Conservation (phyloP, 768 basidiomycete genomes). For the Collybia mongolica region DNA sequence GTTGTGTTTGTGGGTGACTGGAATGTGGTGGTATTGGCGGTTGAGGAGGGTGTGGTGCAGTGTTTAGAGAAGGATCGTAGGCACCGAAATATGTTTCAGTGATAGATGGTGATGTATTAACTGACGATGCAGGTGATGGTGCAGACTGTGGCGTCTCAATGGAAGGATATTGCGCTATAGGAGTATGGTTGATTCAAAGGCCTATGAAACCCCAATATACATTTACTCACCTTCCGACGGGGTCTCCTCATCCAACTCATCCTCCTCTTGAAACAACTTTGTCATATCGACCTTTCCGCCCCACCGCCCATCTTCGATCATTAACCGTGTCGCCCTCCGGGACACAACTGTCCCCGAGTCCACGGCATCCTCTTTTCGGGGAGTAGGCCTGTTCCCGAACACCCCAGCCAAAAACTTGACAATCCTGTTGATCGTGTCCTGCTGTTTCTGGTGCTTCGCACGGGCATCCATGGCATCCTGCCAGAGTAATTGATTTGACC, state of each 20-base stretch:
- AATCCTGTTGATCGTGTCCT: slow-evolving; percentile 95
- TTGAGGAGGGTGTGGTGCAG: slow-evolving; percentile 1
- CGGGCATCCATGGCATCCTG: slow-evolving; percentile 81
- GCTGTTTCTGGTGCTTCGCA: slow-evolving; percentile 84
- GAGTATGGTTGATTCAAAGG: slow-evolving; percentile 4
- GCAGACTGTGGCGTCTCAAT: slow-evolving; percentile 45
- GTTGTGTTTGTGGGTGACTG: neutral
- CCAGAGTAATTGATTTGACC: slow-evolving; percentile 89
- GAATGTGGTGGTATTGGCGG: neutral
- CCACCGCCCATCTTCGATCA: slow-evolving; percentile 59
- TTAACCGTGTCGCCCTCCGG: slow-evolving; percentile 51
- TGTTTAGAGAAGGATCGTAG: neutral
- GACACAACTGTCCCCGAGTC: slow-evolving; percentile 44
- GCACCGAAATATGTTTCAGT: slow-evolving; percentile 12
- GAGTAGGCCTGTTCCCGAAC: slow-evolving; percentile 60
- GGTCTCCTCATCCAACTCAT: slow-evolving; percentile 34
- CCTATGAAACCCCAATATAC: slow-evolving; percentile 7
- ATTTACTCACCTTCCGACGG: slow-evolving; percentile 12
- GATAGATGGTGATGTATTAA: slow-evolving; percentile 29
- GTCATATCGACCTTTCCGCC: slow-evolving; percentile 32
- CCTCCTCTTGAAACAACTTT: slow-evolving; percentile 21
- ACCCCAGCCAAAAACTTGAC: slow-evolving; percentile 93
- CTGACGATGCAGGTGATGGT: slow-evolving; percentile 33
- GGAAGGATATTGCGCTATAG: slow-evolving; percentile 38
- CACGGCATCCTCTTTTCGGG: slow-evolving; percentile 29